A percentile compares a stretch with the other conserved stretches of the same genome.
Evolutionary conservation across 352 stramenopile species (phyloP).

Genomic region (Phytophthora foliorum): DNA sequence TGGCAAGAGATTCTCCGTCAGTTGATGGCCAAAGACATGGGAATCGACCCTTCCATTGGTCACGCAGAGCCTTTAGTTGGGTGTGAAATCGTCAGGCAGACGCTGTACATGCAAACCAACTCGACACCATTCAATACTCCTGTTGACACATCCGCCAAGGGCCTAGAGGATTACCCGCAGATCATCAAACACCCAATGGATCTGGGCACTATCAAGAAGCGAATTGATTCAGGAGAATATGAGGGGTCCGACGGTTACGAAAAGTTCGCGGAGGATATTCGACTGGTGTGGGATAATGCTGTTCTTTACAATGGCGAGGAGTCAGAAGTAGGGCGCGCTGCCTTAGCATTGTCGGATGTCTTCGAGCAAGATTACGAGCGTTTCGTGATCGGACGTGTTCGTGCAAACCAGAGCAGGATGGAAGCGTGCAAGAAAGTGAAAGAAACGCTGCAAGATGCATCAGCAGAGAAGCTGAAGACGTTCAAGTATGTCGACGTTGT

Average conservation of each 20-base stretch:
- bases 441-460: constrained; percentile 34
- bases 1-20: constrained; percentile 89
- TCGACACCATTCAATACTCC: constrained; percentile 85
- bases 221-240: constrained; percentile 79
- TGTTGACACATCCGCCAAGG: constrained; percentile 81
- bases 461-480: constrained; percentile 27
- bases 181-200: constrained; percentile 93
- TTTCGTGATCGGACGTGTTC: constrained; percentile 70
- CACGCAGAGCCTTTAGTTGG: constrained; percentile 78
- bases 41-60: constrained; percentile 77
- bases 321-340: constrained; percentile 75
- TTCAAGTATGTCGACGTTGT: constrained; percentile 71
- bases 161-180: constrained; percentile 88
- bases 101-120: constrained; percentile 86
- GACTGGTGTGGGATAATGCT: constrained; percentile 89
- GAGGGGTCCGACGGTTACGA: constrained; percentile 67
- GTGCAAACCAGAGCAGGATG: constrained; percentile 64
- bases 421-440: constrained; percentile 65
- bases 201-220: constrained; percentile 88
- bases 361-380: constrained; percentile 87
- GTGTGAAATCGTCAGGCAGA: constrained; percentile 84
- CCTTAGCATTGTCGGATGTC: constrained; percentile 77
- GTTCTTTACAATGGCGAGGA: constrained; percentile 84
- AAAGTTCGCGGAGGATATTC: constrained; percentile 77
- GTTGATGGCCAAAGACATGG: constrained; percentile 84